Percentiles rank a stretch among this genome's conserved stretches.
Conservation (phyloP, 345 rosid species). For the Camelina hispida region DNA sequence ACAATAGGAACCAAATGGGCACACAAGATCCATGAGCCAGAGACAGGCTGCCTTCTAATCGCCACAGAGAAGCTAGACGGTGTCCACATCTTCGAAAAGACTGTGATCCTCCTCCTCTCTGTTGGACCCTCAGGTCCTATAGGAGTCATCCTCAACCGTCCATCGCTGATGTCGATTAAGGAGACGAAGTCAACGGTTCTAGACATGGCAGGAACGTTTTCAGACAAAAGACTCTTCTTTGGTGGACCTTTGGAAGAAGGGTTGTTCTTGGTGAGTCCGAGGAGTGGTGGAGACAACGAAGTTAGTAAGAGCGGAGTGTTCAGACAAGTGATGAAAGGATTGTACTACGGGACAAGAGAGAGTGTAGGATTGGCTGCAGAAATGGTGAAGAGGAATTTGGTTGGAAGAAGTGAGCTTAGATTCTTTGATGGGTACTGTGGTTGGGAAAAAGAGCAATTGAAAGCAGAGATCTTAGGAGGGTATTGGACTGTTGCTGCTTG, state of each 20-base stretch:
- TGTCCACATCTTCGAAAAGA: slow-evolving; percentile 81
- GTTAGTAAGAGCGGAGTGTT: slow-evolving; percentile 61
- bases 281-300: slow-evolving; percentile 46
- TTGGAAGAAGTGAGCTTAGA: slow-evolving; percentile 72
- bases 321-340: slow-evolving; percentile 75
- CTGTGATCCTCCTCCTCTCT: slow-evolving; percentile 78
- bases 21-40: slow-evolving; percentile 73
- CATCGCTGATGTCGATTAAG: slow-evolving; percentile 78
- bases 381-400: slow-evolving; percentile 72
- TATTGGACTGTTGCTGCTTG: slow-evolving; percentile 86
- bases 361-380: slow-evolving; percentile 81
- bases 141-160: slow-evolving; percentile 88
- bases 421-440: slow-evolving; percentile 89
- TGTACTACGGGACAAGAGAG: slow-evolving; percentile 80
- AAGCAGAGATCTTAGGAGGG: slow-evolving; percentile 79
- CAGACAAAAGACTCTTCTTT: slow-evolving; percentile 70
- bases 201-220: slow-evolving; percentile 65
- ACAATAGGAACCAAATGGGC: slow-evolving; percentile 75
- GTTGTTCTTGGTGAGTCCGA: slow-evolving; percentile 66
- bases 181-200: slow-evolving; percentile 63
- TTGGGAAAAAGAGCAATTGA: slow-evolving; percentile 82
- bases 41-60: slow-evolving; percentile 82
- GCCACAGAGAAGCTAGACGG: slow-evolving; percentile 93
- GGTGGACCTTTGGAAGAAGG: slow-evolving; percentile 93
- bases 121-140: slow-evolving; percentile 73